phyloP scores from a whole-genome alignment of 805 yeast species.

The Sugiyamaella boreocaroliniensis region DNA sequence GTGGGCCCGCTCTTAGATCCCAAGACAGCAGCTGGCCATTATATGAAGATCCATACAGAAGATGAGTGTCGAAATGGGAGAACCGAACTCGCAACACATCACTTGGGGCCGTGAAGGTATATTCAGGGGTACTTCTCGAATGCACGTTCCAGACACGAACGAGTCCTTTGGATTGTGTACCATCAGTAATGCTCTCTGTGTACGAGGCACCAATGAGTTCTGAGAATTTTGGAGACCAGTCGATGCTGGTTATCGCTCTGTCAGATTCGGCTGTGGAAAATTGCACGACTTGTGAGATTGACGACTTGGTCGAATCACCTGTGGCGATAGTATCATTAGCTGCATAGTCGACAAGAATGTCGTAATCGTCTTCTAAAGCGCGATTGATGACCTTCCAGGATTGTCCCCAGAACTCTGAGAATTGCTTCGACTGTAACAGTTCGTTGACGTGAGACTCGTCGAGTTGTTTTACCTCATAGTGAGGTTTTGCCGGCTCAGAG shows the following conservation, averaged over 20 bases:
- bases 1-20: conserved; percentile 36
- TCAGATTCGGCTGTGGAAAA: conserved; percentile 19
- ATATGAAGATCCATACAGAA: conserved; percentile 41
- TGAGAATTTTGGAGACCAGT: conserved; percentile 31
- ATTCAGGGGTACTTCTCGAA: conserved; percentile 33
- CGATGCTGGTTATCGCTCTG: conserved; percentile 31
- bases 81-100: conserved; percentile 37
- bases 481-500: not conserved
- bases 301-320: conserved; percentile 3
- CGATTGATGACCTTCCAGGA: conserved; percentile 30
- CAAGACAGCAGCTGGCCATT: conserved; percentile 48
- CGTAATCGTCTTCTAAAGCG: conserved; percentile 24
- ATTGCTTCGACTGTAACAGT: not conserved
- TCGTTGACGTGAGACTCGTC: not conserved
- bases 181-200: conserved; percentile 19
- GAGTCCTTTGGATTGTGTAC: conserved; percentile 26
- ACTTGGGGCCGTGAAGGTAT: conserved; percentile 38
- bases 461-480: no score
- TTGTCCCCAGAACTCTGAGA: conserved; percentile 23
- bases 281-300: conserved; percentile 15
- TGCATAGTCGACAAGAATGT: conserved; percentile 28
- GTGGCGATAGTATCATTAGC: conserved; percentile 4
- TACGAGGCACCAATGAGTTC: conserved; percentile 33
- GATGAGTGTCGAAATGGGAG: conserved; percentile 35
- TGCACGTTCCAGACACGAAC: conserved; percentile 35